Evolutionary conservation across 306 rosid genomes (phyloP).

Genomic region (Elaeagnus macrophylla): DNA sequence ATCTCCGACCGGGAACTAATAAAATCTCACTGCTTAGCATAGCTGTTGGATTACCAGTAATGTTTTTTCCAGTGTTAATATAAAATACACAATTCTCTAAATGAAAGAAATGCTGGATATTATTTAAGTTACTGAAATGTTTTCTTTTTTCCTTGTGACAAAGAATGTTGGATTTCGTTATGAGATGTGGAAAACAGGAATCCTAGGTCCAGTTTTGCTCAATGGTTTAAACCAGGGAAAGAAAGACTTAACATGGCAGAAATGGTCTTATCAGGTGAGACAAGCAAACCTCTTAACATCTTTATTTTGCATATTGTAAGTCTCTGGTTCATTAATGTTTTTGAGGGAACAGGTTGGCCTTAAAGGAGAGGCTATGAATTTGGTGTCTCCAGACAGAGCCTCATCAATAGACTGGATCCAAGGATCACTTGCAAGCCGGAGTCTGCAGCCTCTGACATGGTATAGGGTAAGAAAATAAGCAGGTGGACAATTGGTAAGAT

Average conservation of each 20-base stretch:
- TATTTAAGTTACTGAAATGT: not conserved
- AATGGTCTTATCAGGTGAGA: conserved; percentile 11
- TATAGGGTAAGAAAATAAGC: conserved; percentile 4
- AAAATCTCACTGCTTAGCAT: conserved; percentile 78
- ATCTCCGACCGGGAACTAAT: conserved; percentile 62
- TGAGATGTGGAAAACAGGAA: too few species aligned
- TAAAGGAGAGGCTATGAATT: not conserved
- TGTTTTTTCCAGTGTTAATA: conserved; percentile 15
- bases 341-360: not conserved
- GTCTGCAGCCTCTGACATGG: not conserved
- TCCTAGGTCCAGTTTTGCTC: conserved; percentile 1
- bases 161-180: conserved; percentile 2
- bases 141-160: not conserved
- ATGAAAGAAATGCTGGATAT: too few species aligned
- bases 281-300: not conserved
- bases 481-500: not conserved
- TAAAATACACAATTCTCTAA: too few species aligned
- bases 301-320: not conserved
- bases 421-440: conserved; percentile 7
- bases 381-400: not conserved
- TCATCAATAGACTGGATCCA: conserved; percentile 4
- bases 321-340: not conserved
- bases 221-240: not conserved
- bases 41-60: conserved; percentile 84
- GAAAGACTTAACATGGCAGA: not conserved